These are phyloP conservation scores for Elsinoe australis DNA, from an alignment of 2,329 filamentous ascomycete genomes.

Conservation along the genomic window DNA sequence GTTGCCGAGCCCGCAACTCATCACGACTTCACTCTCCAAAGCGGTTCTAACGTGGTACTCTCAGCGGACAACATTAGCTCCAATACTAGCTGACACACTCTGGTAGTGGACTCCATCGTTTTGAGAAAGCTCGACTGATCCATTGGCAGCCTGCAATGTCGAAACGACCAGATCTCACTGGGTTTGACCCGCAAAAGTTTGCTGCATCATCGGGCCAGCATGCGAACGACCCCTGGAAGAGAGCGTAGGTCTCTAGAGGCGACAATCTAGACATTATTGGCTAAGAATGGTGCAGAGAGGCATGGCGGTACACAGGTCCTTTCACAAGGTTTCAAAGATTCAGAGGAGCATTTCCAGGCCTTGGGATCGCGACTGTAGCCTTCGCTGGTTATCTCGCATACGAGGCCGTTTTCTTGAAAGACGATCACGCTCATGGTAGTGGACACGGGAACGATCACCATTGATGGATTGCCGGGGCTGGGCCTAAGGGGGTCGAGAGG, in stretches of 20 bases:
- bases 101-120: not conserved
- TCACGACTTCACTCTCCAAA: not conserved
- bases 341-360: conserved; percentile 74
- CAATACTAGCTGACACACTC: not conserved
- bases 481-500: too few relatives aligned
- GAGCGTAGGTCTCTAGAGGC: conserved; percentile 44
- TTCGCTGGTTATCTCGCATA: conserved; percentile 85
- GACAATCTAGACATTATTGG: not conserved
- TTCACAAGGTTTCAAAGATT: conserved; percentile 89
- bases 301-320: conserved; percentile 85
- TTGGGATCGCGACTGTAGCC: conserved; percentile 85
- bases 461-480: conserved; percentile 2
- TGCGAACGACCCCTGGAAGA: conserved; percentile 55
- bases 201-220: conserved; percentile 59
- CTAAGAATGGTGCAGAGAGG: conserved; percentile 56
- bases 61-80: not conserved
- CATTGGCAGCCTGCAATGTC: conserved; percentile 39
- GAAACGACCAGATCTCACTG: conserved; percentile 66
- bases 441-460: conserved; percentile 22
- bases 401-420: conserved; percentile 78
- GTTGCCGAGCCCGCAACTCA: conserved; percentile 14
- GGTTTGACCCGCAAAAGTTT: conserved; percentile 81
- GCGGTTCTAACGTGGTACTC: not conserved
- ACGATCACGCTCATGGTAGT: conserved; percentile 38
- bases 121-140: conserved; percentile 17